Conservation (phyloP, 2,329 filamentous ascomycete genomes). For the Huntiella savannae region DNA sequence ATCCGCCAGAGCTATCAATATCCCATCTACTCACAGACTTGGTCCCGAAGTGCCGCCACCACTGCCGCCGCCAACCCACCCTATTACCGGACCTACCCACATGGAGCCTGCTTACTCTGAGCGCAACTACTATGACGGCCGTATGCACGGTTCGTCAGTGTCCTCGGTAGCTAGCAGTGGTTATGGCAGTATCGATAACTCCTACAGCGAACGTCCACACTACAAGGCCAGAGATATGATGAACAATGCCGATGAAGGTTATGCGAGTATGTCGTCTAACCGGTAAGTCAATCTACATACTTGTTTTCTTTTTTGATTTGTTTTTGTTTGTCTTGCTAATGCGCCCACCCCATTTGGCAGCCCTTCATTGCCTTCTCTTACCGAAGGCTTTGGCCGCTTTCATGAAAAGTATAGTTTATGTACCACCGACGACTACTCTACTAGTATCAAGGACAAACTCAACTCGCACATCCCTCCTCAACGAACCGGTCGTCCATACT, state of each 20-base stretch:
- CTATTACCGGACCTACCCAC: conserved; percentile 5
- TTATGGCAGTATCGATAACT: conserved; percentile 24
- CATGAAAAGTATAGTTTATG: conserved; percentile 30
- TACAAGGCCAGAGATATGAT: conserved; percentile 6
- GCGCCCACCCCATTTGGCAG: conserved; percentile 14
- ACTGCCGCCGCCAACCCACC: conserved; percentile 11
- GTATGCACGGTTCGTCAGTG: conserved; percentile 8
- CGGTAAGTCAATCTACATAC: conserved; percentile 12
- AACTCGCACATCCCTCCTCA: conserved; percentile 26
- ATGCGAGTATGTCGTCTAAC: conserved; percentile 23
- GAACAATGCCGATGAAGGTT: conserved; percentile 23
- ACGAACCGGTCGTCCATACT: conserved; percentile 24
- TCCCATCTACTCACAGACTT: conserved; percentile 9
- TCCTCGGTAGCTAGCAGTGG: conserved; percentile 15
- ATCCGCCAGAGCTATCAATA: conserved; percentile 12
- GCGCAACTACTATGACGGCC: conserved; percentile 4
- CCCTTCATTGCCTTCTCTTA: conserved; percentile 23
- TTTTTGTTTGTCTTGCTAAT: conserved; percentile 12
- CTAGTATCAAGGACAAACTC: conserved; percentile 34
- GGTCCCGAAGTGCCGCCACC: conserved; percentile 9
- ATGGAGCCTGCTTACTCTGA: conserved; percentile 7
- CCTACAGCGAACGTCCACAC: conserved; percentile 15
- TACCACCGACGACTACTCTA: conserved; percentile 28
- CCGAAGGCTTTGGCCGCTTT: conserved; percentile 28
- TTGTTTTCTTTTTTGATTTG: conserved; percentile 2